Evolutionary conservation across 192 early-diverging fungal genomes (phyloP), one percentile per base, ranked within the genome.

Genomic region (Linderina pennispora): DNA sequence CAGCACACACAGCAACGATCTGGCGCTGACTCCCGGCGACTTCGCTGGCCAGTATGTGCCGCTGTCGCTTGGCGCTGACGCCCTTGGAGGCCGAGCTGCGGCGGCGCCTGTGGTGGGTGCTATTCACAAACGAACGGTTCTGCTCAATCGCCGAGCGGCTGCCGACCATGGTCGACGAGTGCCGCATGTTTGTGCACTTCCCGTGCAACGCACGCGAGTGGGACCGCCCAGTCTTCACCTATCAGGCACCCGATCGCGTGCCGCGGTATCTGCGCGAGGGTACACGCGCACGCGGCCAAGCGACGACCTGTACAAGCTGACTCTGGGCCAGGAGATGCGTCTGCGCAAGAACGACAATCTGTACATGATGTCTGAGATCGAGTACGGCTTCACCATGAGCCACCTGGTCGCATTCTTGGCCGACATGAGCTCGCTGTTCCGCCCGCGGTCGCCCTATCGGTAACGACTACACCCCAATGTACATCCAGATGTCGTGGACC

Each of bases 351-450:
- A 8, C 3, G 67, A 59, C 40, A 71, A 63, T 23, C 40, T 63
- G 31, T 71, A 71, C 14, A 13, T 71, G 52, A 58, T 71, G 55
- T 58, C 55, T 24, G 67, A 71, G 44, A 71, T 71, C 20, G 67
- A 71, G 55, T 71, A 71, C 39, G 67, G 67, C n/a, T 71, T 71
- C 19, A 45, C 67, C 7, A 71, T 71, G 67, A 62, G 67, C 55
- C 67, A 71, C 22, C 56, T 71, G 40, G 67, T 71, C 21, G 55
- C 67, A 9, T 71, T 71, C 25, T 32, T 71, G 60, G 60, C 60
- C 7, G 55, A 63, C 48, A 63, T 71, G 55, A 58, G 67, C 20
- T n/a, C 55, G 21, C 55, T 71, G 17, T 71, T 71, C 45, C 55
- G 60, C 14, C 67, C 67, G 40, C 60, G 55, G 18, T 53, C 67